A percentile compares a stretch with the other conserved stretches of the same genome.
Conservation (phyloP, 768 basidiomycete genomes). For the Pulveroboletus ravenelii region DNA sequence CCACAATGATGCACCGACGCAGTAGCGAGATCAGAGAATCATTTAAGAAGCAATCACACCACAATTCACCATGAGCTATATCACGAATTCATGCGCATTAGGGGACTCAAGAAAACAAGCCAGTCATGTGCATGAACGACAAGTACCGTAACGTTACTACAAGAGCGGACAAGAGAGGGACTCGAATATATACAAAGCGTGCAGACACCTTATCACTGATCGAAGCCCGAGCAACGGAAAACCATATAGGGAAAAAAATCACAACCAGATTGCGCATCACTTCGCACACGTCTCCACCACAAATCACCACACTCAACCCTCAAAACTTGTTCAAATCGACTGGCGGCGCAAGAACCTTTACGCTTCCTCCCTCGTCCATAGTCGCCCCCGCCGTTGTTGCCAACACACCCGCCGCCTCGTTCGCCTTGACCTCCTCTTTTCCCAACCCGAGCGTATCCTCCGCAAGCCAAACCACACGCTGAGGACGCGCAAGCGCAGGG, state of each 20-base stretch:
- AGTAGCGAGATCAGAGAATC: too few relatives aligned
- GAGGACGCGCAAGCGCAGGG: slow-evolving; percentile 71
- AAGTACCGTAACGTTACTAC: slow-evolving; percentile 4
- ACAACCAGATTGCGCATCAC: neutral
- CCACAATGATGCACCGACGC: too few relatives aligned
- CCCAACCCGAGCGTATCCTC: slow-evolving; percentile 53
- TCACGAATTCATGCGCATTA: neutral
- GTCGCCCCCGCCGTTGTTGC: slow-evolving; percentile 46
- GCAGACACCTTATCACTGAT: neutral
- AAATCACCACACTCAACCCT: neutral
- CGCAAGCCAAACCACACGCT: slow-evolving; percentile 83
- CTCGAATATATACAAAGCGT: neutral
- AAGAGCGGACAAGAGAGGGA: neutral
- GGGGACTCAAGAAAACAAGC: too few relatives aligned
- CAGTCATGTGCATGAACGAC: too few relatives aligned
- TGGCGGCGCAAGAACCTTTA: slow-evolving; percentile 28
- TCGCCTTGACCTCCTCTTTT: slow-evolving; percentile 55
- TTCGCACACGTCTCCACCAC: too few relatives aligned
- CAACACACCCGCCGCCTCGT: slow-evolving; percentile 47
- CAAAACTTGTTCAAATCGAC: slow-evolving; percentile 30
- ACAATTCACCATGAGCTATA: too few relatives aligned
- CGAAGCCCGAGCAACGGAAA: neutral
- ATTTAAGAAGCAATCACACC: too few relatives aligned
- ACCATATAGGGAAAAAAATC: neutral
- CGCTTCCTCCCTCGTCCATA: slow-evolving; percentile 60